Conservation (phyloP, 2,329 filamentous ascomycete species). For the Zymoseptoria crescenta region DNA sequence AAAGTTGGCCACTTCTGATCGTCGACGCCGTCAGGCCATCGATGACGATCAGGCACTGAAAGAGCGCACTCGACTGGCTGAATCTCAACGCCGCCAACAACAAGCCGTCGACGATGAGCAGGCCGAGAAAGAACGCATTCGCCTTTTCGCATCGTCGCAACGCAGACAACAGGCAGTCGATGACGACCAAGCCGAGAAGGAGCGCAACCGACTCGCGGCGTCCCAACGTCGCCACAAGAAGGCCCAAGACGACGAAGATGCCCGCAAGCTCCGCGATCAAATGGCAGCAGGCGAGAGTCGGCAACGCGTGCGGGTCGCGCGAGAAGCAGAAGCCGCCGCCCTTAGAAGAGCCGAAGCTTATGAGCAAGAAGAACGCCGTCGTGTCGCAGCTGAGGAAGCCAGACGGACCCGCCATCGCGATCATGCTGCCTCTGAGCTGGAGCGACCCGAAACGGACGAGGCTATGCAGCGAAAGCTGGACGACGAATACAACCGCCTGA, state of each 20-base stretch:
- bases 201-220: slow-evolving; percentile 6
- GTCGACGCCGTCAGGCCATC: not conserved
- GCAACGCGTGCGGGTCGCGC: slow-evolving; percentile 1
- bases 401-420: slow-evolving; percentile 2
- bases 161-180: slow-evolving; percentile 1
- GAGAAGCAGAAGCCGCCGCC: slow-evolving; percentile 1
- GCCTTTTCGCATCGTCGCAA: not conserved
- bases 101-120: slow-evolving; percentile 5
- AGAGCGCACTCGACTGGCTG: slow-evolving; percentile 6
- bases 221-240: slow-evolving; percentile 1
- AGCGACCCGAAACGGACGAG: slow-evolving; percentile 1
- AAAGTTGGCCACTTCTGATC: not conserved
- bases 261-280: slow-evolving; percentile 4
- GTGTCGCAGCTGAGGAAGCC: slow-evolving; percentile 1
- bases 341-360: not conserved
- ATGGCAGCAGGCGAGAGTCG: slow-evolving; percentile 3
- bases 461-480: slow-evolving; percentile 1
- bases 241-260: slow-evolving; percentile 5
- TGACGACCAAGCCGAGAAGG: slow-evolving; percentile 11
- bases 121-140: not conserved
- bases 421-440: slow-evolving; percentile 1
- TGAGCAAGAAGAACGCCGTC: slow-evolving; percentile 3
- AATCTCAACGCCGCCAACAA: slow-evolving; percentile 10
- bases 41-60: slow-evolving; percentile 10
- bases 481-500: slow-evolving; percentile 1